phyloP scores from a whole-genome alignment of 116 monocot genomes.

The Phalaenopsis hybrid region DNA sequence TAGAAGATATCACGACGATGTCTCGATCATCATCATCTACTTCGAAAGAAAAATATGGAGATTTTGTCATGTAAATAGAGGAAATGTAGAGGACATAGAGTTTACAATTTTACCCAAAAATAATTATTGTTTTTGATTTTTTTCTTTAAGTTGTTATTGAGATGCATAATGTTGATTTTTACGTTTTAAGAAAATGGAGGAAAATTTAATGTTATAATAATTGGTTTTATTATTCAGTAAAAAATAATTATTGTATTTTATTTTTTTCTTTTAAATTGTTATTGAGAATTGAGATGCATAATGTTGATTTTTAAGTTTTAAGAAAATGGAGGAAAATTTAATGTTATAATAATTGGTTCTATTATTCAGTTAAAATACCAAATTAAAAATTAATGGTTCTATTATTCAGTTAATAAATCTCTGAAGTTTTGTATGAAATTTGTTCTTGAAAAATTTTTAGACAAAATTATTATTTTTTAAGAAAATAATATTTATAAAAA shows the following conservation, averaged over 20 bases:
- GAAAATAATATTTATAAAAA: too few relatives aligned
- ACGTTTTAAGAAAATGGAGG: background rate
- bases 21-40: slow-evolving; percentile 51
- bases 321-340: too few relatives aligned
- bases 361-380: too few relatives aligned
- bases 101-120: background rate
- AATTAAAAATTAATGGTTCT: too few relatives aligned
- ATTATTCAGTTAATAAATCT: too few relatives aligned
- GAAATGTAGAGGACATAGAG: background rate
- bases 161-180: background rate
- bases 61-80: slow-evolving; percentile 29
- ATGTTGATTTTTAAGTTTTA: too few relatives aligned
- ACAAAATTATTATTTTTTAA: too few relatives aligned
- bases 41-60: slow-evolving; percentile 60
- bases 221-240: background rate
- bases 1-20: slow-evolving; percentile 51
- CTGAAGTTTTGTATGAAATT: too few relatives aligned
- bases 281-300: too few relatives aligned
- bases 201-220: slow-evolving; percentile 7
- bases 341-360: too few relatives aligned
- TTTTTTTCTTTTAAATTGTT: too few relatives aligned
- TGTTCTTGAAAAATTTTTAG: too few relatives aligned
- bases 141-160: background rate
- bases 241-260: background rate
- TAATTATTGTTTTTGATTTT: background rate